Evolutionary conservation across 129 eudicot species (phyloP).

Genomic region (Tanacetum coccineum): DNA sequence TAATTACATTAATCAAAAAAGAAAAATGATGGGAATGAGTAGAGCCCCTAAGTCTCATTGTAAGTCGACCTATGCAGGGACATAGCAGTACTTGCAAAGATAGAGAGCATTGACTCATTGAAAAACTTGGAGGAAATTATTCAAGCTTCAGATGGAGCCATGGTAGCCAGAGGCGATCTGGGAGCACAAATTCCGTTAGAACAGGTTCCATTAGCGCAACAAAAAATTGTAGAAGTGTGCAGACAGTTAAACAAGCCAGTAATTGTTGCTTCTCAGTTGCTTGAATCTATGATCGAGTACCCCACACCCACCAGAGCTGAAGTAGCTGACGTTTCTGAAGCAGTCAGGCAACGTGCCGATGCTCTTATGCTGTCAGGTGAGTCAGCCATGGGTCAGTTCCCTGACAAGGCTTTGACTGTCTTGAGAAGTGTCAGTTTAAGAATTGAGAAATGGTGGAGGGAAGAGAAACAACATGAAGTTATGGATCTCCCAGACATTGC

Average conservation of each 20-base stretch:
- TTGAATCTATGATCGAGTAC: constrained; percentile 97
- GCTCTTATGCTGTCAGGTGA: constrained; percentile 97
- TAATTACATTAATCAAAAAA: too few relatives aligned
- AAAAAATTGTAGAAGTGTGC: constrained; percentile 75
- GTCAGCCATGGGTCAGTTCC: constrained; percentile 98
- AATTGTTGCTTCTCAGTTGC: constrained; percentile 89
- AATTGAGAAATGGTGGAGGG: constrained; percentile 98
- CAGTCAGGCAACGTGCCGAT: constrained; percentile 90
- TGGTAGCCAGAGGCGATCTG: constrained; percentile 98
- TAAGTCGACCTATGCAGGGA: constrained; percentile 43
- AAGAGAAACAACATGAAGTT: constrained; percentile 68
- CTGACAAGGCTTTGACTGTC: constrained; percentile 92
- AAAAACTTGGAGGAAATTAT: constrained; percentile 87
- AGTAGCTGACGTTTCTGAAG: constrained; percentile 98
- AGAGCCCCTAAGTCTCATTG: not conserved
- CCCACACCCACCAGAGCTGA: constrained; percentile 97
- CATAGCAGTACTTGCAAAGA: constrained; percentile 82
- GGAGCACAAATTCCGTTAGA: constrained; percentile 97
- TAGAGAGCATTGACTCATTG: constrained; percentile 86
- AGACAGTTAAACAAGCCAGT: constrained; percentile 88
- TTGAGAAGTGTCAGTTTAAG: constrained; percentile 84
- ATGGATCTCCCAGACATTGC: constrained; percentile 75
- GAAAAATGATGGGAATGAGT: not conserved
- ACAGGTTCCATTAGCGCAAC: constrained; percentile 93
- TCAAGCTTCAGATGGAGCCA: constrained; percentile 89